Evolutionary conservation across 2,329 filamentous ascomycete genomes (phyloP).

Genomic region (Ceratocystis cacaofunesta): DNA sequence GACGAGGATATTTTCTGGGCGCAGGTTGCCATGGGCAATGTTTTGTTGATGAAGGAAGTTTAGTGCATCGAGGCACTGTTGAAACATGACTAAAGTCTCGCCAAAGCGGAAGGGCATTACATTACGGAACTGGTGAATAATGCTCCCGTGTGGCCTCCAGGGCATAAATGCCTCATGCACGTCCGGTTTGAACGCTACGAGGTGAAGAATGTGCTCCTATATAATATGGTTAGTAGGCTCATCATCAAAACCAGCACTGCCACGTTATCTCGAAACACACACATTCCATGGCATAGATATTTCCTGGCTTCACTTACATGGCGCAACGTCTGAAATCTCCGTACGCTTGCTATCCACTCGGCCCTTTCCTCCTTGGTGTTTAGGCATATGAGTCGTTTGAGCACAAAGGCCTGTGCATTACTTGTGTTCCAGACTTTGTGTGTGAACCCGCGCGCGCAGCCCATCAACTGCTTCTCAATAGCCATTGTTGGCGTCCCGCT

Average conservation of each 20-base stretch:
- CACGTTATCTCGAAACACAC: not conserved
- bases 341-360: constrained; percentile 1
- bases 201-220: not conserved
- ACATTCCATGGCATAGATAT: not conserved
- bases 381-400: not conserved
- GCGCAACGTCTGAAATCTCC: not conserved
- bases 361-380: not conserved
- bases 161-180: not conserved
- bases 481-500: not conserved
- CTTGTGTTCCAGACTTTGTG: constrained; percentile 8
- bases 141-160: not conserved
- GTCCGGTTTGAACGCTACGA: not conserved
- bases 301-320: constrained; percentile 2
- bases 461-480: constrained; percentile 4
- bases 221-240: not conserved
- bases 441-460: not conserved
- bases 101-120: not conserved
- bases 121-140: not conserved
- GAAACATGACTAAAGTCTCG: not conserved
- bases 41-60: constrained; percentile 2
- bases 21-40: constrained; percentile 6
- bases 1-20: constrained; percentile 10
- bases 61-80: constrained; percentile 2
- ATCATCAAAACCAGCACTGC: not conserved
- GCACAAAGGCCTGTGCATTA: not conserved